Percentiles rank a stretch among this genome's conserved stretches.
Evolutionary conservation across 192 early-diverging fungal species (phyloP).

Genomic region (Umbelopsis ramanniana): DNA sequence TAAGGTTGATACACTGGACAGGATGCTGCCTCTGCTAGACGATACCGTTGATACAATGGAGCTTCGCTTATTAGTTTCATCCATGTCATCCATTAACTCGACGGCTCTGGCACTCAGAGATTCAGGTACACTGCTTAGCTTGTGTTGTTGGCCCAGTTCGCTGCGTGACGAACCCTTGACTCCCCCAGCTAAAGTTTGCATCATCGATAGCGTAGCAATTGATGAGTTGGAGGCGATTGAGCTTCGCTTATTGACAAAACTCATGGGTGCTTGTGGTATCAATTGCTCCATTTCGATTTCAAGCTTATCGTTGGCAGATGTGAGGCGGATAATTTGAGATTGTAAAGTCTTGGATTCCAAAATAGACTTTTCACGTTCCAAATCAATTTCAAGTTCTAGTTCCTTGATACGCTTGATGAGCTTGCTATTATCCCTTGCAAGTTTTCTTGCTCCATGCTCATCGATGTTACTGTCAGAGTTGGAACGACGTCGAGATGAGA

Average conservation of each 20-base stretch:
- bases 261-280: slow-evolving; percentile 30
- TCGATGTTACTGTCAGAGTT: background rate
- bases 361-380: slow-evolving; percentile 28
- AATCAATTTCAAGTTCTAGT: slow-evolving; percentile 33
- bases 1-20: background rate
- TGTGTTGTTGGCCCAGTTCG: background rate
- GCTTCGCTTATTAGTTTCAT: background rate
- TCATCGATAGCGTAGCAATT: background rate
- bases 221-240: slow-evolving; percentile 5
- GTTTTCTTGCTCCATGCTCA: background rate
- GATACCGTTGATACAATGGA: background rate
- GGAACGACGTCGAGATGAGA: background rate
- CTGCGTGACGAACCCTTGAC: background rate
- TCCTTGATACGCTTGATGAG: slow-evolving; percentile 33
- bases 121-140: slow-evolving; percentile 11
- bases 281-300: slow-evolving; percentile 46
- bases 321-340: slow-evolving; percentile 35
- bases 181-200: background rate
- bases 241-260: slow-evolving; percentile 12
- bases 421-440: slow-evolving; percentile 37
- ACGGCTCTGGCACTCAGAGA: background rate
- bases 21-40: slow-evolving; percentile 13
- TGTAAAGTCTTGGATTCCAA: slow-evolving; percentile 37
- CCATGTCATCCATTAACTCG: background rate
- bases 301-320: slow-evolving; percentile 40